These are phyloP conservation scores for Penicillium griseofulvum DNA, from an alignment of 2,329 filamentous ascomycete species.

Conservation along the genomic window DNA sequence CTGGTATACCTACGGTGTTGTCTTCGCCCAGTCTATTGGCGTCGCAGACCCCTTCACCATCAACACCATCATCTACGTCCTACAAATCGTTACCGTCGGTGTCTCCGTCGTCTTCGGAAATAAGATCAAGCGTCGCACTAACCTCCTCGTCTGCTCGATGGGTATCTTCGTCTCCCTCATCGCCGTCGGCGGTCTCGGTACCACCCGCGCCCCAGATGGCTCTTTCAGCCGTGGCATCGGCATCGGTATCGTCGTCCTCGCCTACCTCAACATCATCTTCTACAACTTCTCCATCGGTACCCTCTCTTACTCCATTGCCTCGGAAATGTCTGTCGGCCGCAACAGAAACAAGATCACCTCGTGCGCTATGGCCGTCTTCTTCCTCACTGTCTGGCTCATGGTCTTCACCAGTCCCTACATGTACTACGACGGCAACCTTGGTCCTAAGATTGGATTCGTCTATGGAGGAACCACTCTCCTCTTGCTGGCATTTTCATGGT, in stretches of 20 bases:
- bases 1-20: constrained; percentile 47
- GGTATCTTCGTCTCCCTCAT: constrained; percentile 45
- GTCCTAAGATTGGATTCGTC: constrained; percentile 37
- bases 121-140: constrained; percentile 44
- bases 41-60: constrained; percentile 44
- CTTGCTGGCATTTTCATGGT: constrained; percentile 35
- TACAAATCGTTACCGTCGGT: constrained; percentile 44
- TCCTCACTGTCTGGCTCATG: constrained; percentile 31
- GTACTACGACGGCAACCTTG: constrained; percentile 33
- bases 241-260: constrained; percentile 42
- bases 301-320: constrained; percentile 44
- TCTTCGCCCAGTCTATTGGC: constrained; percentile 47
- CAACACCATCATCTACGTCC: constrained; percentile 43
- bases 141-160: constrained; percentile 35
- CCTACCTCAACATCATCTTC: constrained; percentile 44
- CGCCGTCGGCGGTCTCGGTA: constrained; percentile 45
- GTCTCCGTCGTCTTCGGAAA: constrained; percentile 43
- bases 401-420: constrained; percentile 37
- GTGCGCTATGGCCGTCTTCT: constrained; percentile 46
- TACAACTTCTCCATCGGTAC: constrained; percentile 50
- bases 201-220: constrained; percentile 25
- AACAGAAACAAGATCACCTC: constrained; percentile 51
- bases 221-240: constrained; percentile 19
- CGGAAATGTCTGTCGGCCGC: constrained; percentile 49
- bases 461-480: constrained; percentile 32